Evolutionary conservation across 768 basidiomycete genomes (phyloP).

Genomic region (Lentinula aciculospora): DNA sequence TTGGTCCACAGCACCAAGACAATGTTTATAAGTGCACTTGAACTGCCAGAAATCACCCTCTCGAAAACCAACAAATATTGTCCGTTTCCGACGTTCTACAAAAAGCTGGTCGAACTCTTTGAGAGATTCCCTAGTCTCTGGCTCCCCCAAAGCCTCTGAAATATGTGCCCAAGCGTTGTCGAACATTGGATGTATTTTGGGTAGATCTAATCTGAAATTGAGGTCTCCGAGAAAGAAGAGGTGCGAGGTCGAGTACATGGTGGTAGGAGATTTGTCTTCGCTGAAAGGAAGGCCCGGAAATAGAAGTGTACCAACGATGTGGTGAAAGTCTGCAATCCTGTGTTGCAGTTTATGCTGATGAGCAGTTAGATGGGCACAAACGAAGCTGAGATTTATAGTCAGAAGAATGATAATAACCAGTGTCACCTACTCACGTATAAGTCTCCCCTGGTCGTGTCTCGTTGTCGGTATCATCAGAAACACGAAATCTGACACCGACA

Average conservation of each 20-base stretch:
- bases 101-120: constrained; percentile 73
- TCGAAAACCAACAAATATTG: constrained; percentile 62
- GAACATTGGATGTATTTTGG: constrained; percentile 45
- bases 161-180: constrained; percentile 23
- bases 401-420: background rate
- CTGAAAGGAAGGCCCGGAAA: constrained; percentile 53
- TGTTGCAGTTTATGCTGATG: constrained; percentile 58
- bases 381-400: constrained; percentile 52
- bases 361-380: constrained; percentile 88
- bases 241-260: constrained; percentile 82
- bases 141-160: constrained; percentile 40
- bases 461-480: constrained; percentile 34
- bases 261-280: constrained; percentile 36
- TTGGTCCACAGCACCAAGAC: constrained; percentile 73
- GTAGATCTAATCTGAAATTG: constrained; percentile 80
- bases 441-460: constrained; percentile 62
- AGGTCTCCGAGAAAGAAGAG: constrained; percentile 92
- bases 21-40: constrained; percentile 89
- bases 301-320: constrained; percentile 76
- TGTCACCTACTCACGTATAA: constrained; percentile 63
- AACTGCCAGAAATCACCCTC: constrained; percentile 90
- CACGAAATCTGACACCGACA: constrained; percentile 78
- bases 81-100: constrained; percentile 56
- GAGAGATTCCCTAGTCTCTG: constrained; percentile 49
- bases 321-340: constrained; percentile 73